Conservation (phyloP, 306 rosid species). For the Cotoneaster glaucophyllus region DNA sequence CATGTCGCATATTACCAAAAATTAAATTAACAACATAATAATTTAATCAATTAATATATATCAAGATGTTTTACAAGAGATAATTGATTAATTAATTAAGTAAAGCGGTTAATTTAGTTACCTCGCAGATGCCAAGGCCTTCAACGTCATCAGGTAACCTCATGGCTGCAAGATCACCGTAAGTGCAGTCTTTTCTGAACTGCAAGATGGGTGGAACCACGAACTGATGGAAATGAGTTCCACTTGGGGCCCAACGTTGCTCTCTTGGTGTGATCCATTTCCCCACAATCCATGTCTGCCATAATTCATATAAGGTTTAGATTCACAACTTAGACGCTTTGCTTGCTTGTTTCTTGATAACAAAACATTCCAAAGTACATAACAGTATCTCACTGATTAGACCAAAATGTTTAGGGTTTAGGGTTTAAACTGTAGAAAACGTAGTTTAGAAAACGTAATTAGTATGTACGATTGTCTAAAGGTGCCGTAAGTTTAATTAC, state of each 20-base stretch:
- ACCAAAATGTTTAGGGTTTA: neutral
- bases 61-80: no score
- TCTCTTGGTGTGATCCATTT: conserved; percentile 92
- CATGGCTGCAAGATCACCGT: conserved; percentile 98
- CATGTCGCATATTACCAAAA: neutral
- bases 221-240: conserved; percentile 92
- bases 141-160: conserved; percentile 69
- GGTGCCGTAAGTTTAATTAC: neutral
- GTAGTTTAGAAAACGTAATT: neutral
- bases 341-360: neutral
- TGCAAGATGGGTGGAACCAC: conserved; percentile 86
- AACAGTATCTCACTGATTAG: neutral
- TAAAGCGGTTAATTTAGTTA: neutral
- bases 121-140: conserved; percentile 92
- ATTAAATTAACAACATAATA: neutral
- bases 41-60: no score
- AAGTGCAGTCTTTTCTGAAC: conserved; percentile 84
- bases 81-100: no score
- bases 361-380: neutral
- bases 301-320: neutral
- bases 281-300: conserved; percentile 92
- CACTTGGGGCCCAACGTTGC: conserved; percentile 89
- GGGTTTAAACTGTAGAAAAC: neutral
- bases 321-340: neutral
- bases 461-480: neutral